Conservation (phyloP, 768 basidiomycete genomes). For the Termitomyces sp. region DNA sequence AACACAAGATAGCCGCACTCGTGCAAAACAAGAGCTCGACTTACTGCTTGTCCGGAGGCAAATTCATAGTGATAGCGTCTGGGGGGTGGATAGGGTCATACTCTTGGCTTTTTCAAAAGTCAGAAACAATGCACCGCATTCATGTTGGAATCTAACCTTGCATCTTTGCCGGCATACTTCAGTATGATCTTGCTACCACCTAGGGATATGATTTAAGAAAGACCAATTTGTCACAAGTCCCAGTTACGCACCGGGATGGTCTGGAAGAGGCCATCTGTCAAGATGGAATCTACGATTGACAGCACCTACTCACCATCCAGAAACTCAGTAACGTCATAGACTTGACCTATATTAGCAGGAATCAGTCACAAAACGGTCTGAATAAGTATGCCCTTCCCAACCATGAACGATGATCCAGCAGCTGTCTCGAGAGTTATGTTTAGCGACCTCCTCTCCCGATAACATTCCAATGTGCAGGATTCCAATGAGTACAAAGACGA, state of each 20-base stretch:
- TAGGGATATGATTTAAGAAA: conserved; percentile 16
- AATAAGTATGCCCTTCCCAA: conserved; percentile 20
- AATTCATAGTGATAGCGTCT: conserved; percentile 68
- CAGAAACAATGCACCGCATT: neutral
- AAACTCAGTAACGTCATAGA: conserved; percentile 78
- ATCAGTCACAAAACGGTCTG: neutral
- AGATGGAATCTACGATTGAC: neutral
- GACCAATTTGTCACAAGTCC: neutral
- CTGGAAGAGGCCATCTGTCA: conserved; percentile 22
- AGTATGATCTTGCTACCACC: conserved; percentile 83
- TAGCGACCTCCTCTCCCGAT: conserved; percentile 46
- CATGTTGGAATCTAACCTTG: conserved; percentile 52
- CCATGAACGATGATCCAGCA: conserved; percentile 88
- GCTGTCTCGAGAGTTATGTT: conserved; percentile 53
- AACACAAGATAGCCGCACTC: conserved; percentile 4
- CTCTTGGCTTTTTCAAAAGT: conserved; percentile 44
- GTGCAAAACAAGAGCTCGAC: conserved; percentile 12
- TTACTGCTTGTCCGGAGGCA: conserved; percentile 83
- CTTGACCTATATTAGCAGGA: conserved; percentile 41
- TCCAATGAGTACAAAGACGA: neutral
- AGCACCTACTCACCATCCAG: conserved; percentile 45
- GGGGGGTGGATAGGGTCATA: conserved; percentile 91
- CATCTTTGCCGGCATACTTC: conserved; percentile 87
- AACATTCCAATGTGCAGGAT: conserved; percentile 16
- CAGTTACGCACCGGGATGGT: conserved; percentile 54